Percentiles rank a stretch among this genome's conserved stretches.
These are phyloP conservation scores for Fraxinus xanthoxyloides DNA, from an alignment of 305 asterid species.

Conservation along the genomic window DNA sequence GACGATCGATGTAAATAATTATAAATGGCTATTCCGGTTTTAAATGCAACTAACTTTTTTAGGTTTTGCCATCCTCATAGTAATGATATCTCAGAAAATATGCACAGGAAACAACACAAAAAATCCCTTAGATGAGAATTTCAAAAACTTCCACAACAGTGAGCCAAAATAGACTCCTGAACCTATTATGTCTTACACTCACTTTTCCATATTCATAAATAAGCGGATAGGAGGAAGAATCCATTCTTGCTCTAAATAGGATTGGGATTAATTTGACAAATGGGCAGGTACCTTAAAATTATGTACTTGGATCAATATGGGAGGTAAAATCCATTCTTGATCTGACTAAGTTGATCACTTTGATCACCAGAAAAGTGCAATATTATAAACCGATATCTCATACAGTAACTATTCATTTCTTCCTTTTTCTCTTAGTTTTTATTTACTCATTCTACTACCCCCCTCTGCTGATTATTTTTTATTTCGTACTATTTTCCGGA, in stretches of 20 bases:
- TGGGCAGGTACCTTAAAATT: neutral
- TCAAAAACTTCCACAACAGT: neutral
- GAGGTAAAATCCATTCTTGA: neutral
- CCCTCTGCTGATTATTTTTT: neutral
- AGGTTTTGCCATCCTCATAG: neutral
- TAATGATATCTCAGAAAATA: constrained; percentile 1
- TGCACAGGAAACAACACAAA: constrained; percentile 3
- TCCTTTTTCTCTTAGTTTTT: neutral
- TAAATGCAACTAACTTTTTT: neutral
- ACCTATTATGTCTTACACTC: neutral
- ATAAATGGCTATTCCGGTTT: neutral
- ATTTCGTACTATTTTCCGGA: neutral
- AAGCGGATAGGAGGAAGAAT: neutral
- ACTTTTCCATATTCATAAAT: neutral
- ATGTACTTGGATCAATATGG: neutral
- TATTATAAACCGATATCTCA: neutral
- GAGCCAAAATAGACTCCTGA: neutral
- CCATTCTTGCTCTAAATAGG: neutral
- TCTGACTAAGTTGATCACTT: neutral
- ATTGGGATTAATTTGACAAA: neutral
- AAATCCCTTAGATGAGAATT: neutral
- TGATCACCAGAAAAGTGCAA: neutral
- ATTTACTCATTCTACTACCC: neutral
- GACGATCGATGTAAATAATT: neutral
- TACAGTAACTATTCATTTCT: neutral